phyloP scores from a whole-genome alignment of 2,329 filamentous ascomycete genomes.

The Endoconidiophora laricicola region DNA sequence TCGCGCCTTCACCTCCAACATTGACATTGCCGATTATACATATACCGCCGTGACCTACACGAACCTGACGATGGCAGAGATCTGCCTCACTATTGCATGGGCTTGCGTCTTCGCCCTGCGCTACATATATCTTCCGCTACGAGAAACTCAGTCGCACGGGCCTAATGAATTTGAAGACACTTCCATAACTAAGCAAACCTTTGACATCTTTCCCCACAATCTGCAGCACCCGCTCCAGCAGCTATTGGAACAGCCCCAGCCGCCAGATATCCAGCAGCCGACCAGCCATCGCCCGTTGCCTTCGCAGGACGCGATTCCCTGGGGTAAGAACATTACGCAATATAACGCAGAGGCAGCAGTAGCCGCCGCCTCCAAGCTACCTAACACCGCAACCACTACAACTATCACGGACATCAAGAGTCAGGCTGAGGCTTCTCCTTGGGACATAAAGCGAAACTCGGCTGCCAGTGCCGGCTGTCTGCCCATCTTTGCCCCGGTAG shows the following conservation, averaged over 20 bases:
- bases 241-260: not conserved
- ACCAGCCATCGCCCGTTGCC: not conserved
- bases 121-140: conserved; percentile 10
- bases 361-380: conserved; percentile 4
- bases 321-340: conserved; percentile 9
- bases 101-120: conserved; percentile 1
- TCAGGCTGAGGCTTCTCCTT: not conserved
- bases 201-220: conserved; percentile 8
- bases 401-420: not conserved
- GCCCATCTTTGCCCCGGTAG: conserved; percentile 10
- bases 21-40: conserved; percentile 8
- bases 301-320: conserved; percentile 4
- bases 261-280: conserved; percentile 18
- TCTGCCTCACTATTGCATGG: conserved; percentile 9
- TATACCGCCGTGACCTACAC: conserved; percentile 9
- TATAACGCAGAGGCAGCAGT: conserved; percentile 18
- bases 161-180: not conserved
- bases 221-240: not conserved
- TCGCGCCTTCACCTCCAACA: conserved; percentile 2
- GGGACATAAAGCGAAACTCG: conserved; percentile 2
- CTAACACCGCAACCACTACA: not conserved
- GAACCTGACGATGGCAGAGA: conserved; percentile 11
- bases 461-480: conserved; percentile 4
- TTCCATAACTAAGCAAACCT: not conserved
- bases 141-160: conserved; percentile 9